phyloP scores from a whole-genome alignment of 805 yeast species.

The Dipodascus geniculatus region DNA sequence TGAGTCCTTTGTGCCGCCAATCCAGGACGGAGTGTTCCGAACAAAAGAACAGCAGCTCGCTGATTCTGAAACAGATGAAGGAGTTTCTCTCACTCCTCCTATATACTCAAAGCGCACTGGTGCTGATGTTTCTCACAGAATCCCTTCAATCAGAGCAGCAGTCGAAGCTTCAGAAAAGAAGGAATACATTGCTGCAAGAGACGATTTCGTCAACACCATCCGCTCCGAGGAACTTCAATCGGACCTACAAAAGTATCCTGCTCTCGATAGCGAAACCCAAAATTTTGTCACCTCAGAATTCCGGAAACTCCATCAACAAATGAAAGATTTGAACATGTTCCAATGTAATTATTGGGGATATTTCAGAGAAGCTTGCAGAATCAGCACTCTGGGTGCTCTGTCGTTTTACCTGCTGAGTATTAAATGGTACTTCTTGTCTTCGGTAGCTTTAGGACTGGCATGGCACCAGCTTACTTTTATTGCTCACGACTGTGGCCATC shows the following conservation, averaged over 20 bases:
- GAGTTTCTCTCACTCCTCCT: constrained; percentile 10
- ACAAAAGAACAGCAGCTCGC: constrained; percentile 20
- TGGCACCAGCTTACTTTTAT: constrained; percentile 89
- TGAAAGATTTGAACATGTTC: constrained; percentile 51
- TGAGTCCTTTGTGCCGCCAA: constrained; percentile 75
- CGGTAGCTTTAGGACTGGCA: constrained; percentile 53
- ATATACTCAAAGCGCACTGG: not conserved
- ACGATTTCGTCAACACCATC: not conserved
- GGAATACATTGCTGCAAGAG: constrained; percentile 3
- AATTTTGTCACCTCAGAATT: constrained; percentile 42
- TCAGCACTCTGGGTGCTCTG: constrained; percentile 40
- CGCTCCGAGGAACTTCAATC: constrained; percentile 28
- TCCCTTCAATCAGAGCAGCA: not conserved
- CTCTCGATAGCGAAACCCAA: constrained; percentile 61
- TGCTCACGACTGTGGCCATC: constrained; percentile 86
- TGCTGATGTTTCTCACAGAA: not conserved
- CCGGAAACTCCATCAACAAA: constrained; percentile 42
- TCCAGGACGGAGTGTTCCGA: constrained; percentile 60
- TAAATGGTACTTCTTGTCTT: constrained; percentile 34
- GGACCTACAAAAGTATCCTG: constrained; percentile 51
- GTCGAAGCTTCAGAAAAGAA: constrained; percentile 2
- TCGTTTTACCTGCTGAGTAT: constrained; percentile 28
- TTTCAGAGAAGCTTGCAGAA: constrained; percentile 54
- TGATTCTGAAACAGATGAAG: constrained; percentile 10
- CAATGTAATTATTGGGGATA: constrained; percentile 66